A percentile compares a stretch with the other conserved stretches of the same genome.
Evolutionary conservation across 306 rosid genomes (phyloP).

Genomic region (Senna siamea): DNA sequence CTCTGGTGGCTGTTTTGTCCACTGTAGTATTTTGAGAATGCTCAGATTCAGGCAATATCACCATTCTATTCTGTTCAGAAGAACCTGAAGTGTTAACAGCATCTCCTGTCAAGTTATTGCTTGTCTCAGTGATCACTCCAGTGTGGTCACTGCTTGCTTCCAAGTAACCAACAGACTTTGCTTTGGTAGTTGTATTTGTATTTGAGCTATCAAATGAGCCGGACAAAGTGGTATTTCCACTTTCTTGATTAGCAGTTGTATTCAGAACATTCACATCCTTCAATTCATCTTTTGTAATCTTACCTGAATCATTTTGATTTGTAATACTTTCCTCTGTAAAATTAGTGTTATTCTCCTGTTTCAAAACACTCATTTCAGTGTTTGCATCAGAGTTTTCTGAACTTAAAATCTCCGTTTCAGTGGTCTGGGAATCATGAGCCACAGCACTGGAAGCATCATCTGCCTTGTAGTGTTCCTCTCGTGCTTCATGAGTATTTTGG

Average conservation of each 20-base stretch:
- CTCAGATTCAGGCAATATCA: slow-evolving; percentile 30
- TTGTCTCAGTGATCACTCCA: slow-evolving; percentile 36
- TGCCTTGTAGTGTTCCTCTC: slow-evolving; percentile 89
- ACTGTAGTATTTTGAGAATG: slow-evolving; percentile 33
- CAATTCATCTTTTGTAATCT: slow-evolving; percentile 46
- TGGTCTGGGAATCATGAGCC: slow-evolving; percentile 66
- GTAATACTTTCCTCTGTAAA: slow-evolving; percentile 37
- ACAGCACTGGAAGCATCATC: slow-evolving; percentile 99
- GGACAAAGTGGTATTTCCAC: slow-evolving; percentile 40
- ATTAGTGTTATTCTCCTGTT: slow-evolving; percentile 41
- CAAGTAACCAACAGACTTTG: slow-evolving; percentile 41
- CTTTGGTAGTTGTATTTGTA: slow-evolving; percentile 31
- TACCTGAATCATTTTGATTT: slow-evolving; percentile 45
- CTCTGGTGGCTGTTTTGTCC: slow-evolving; percentile 42
- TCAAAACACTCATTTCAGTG: slow-evolving; percentile 36
- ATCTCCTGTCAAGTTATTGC: slow-evolving; percentile 39
- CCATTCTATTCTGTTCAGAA: slow-evolving; percentile 45
- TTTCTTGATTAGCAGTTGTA: slow-evolving; percentile 41
- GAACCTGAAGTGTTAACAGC: slow-evolving; percentile 36
- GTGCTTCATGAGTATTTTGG: slow-evolving; percentile 71
- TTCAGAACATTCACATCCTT: slow-evolving; percentile 42
- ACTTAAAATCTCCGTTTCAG: slow-evolving; percentile 47
- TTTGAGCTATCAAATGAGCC: slow-evolving; percentile 39
- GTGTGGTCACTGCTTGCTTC: slow-evolving; percentile 44
- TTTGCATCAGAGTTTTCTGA: slow-evolving; percentile 50